These are phyloP conservation scores for Cercospora nicotianae DNA, from an alignment of 2,329 filamentous ascomycete genomes.

Conservation along the genomic window DNA sequence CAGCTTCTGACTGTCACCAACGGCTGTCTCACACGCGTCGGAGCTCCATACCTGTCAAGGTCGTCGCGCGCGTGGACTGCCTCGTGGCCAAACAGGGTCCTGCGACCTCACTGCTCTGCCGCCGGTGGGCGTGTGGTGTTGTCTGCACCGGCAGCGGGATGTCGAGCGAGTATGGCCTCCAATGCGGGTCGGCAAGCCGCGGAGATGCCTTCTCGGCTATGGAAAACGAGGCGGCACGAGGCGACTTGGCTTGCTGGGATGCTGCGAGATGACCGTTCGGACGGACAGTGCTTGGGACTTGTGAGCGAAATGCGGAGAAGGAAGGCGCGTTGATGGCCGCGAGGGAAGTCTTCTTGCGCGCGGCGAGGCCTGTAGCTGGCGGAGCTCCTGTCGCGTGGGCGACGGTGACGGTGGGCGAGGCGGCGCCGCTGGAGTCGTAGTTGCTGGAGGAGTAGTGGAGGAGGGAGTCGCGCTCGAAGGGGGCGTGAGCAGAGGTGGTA, in stretches of 20 bases:
- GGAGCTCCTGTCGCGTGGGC: constrained; percentile 28
- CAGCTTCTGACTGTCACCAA: constrained; percentile 5
- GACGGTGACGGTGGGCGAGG: constrained; percentile 33
- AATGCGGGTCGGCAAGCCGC: constrained; percentile 33
- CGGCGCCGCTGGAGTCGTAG: constrained; percentile 15
- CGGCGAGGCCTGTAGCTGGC: not conserved
- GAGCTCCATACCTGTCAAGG: constrained; percentile 6
- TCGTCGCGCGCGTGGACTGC: constrained; percentile 5
- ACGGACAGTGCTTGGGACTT: constrained; percentile 29
- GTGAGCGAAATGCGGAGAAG: constrained; percentile 48
- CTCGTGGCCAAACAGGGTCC: constrained; percentile 2
- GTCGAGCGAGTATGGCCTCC: constrained; percentile 38
- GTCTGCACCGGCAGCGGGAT: constrained; percentile 29
- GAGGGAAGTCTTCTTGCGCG: constrained; percentile 17
- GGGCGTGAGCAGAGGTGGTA: not conserved
- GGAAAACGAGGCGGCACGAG: constrained; percentile 48
- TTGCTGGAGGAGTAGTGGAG: constrained; percentile 13
- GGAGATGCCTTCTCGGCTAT: constrained; percentile 46
- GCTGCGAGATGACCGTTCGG: constrained; percentile 31
- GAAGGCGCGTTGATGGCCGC: constrained; percentile 39
- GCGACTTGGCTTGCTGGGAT: constrained; percentile 51
- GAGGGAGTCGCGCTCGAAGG: not conserved
- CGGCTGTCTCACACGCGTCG: constrained; percentile 1
- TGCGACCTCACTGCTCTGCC: constrained; percentile 6
- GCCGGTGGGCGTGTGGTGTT: not conserved